phyloP scores from a whole-genome alignment of 2,329 filamentous ascomycete genomes.

The Phialophora verrucosa region DNA sequence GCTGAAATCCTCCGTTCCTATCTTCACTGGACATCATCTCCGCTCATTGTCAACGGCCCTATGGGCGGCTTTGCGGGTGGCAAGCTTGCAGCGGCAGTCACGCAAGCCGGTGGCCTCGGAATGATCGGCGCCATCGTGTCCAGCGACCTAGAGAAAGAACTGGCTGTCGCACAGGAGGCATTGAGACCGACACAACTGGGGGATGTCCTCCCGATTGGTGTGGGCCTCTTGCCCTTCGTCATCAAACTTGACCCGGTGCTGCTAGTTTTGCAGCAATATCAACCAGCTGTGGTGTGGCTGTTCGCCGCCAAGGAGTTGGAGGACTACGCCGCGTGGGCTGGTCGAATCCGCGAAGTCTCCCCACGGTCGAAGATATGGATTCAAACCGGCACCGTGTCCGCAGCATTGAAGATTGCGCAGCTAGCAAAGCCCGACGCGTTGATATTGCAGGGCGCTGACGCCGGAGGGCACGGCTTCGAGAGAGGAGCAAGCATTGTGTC shows the following conservation, averaged over 20 bases:
- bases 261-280: slow-evolving; percentile 40
- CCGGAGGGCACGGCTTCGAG: slow-evolving; percentile 59
- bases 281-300: slow-evolving; percentile 48
- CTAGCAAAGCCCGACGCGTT: slow-evolving; percentile 21
- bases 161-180: slow-evolving; percentile 40
- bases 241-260: slow-evolving; percentile 16
- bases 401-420: slow-evolving; percentile 50
- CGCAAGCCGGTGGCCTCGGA: slow-evolving; percentile 58
- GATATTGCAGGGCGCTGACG: slow-evolving; percentile 46
- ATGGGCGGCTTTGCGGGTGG: slow-evolving; percentile 68
- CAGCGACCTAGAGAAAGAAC: slow-evolving; percentile 41
- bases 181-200: slow-evolving; percentile 24
- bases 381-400: slow-evolving; percentile 56
- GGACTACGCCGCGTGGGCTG: slow-evolving; percentile 52
- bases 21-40: slow-evolving; percentile 20
- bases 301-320: slow-evolving; percentile 43
- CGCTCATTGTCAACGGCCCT: slow-evolving; percentile 65
- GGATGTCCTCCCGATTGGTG: slow-evolving; percentile 45
- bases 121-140: slow-evolving; percentile 63
- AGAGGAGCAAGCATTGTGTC: slow-evolving; percentile 54
- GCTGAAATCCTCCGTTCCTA: slow-evolving; percentile 5
- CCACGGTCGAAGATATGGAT: slow-evolving; percentile 57
- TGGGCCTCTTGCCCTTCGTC: slow-evolving; percentile 49
- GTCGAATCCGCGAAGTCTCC: slow-evolving; percentile 46
- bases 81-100: slow-evolving; percentile 65